Percentiles rank a stretch among this genome's conserved stretches.
Conservation (phyloP, 352 stramenopile genomes). For the Phytophthora cryptogea region DNA sequence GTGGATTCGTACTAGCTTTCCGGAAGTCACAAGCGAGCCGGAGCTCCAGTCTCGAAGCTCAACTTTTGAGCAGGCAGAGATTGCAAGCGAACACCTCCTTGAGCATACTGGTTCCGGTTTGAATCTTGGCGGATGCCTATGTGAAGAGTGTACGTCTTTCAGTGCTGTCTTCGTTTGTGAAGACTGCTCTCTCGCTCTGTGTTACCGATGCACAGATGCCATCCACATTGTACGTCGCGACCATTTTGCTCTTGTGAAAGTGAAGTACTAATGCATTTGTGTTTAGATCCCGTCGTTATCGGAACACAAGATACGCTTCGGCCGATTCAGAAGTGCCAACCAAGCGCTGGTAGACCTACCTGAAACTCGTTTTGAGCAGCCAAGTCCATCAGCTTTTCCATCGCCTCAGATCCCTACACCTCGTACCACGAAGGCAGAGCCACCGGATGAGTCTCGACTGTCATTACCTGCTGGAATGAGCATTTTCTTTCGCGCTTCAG, state of each 20-base stretch:
- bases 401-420: not conserved
- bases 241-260: not conserved
- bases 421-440: not conserved
- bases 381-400: not conserved
- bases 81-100: not conserved
- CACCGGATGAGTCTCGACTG: constrained; percentile 30
- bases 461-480: constrained; percentile 40
- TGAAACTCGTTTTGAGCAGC: constrained; percentile 9
- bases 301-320: constrained; percentile 35
- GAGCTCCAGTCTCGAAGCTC: constrained; percentile 20
- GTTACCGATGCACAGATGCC: constrained; percentile 67
- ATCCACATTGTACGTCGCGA: constrained; percentile 70
- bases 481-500: constrained; percentile 58
- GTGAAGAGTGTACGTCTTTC: constrained; percentile 61
- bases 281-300: constrained; percentile 53
- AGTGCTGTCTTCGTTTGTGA: constrained; percentile 34
- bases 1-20: constrained; percentile 52
- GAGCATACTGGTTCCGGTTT: not conserved
- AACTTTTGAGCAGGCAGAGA: constrained; percentile 1
- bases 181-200: constrained; percentile 56
- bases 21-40: constrained; percentile 20
- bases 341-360: not conserved
- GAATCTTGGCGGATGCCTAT: constrained; percentile 10
- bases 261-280: not conserved
- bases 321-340: not conserved